Percentiles rank a stretch among this genome's conserved stretches.
phyloP scores from a whole-genome alignment of 139 green algal genomes.

The Chlorella sp. region DNA sequence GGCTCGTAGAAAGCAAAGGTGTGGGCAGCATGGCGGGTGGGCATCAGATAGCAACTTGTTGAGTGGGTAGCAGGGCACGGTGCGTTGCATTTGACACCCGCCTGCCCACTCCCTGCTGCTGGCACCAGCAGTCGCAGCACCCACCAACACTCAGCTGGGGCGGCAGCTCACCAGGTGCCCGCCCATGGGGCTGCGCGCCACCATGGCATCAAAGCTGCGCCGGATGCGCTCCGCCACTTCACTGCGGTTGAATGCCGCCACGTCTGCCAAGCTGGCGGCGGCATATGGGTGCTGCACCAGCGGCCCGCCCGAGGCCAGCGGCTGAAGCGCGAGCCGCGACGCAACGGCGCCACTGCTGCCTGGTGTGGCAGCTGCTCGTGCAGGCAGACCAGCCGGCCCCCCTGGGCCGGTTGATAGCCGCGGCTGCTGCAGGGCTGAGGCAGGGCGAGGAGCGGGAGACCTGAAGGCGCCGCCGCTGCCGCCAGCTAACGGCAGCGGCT shows the following conservation, averaged over 20 bases:
- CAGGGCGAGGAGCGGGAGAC: constrained; percentile 13
- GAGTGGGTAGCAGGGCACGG: background rate
- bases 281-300: background rate
- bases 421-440: background rate
- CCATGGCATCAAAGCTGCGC: constrained; percentile 39
- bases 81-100: background rate
- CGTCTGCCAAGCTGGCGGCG: constrained; percentile 7
- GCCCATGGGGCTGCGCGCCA: constrained; percentile 36
- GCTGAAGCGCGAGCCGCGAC: background rate
- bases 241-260: constrained; percentile 33
- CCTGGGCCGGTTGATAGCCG: background rate
- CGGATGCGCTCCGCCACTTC: constrained; percentile 44
- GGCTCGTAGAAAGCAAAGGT: no score
- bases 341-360: background rate
- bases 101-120: background rate
- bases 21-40: background rate
- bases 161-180: constrained; percentile 8
- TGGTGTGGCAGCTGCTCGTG: background rate
- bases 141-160: no score
- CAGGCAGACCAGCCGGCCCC: no score
- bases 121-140: background rate
- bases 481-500: background rate
- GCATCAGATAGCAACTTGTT: background rate
- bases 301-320: background rate
- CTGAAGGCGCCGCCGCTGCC: constrained; percentile 1